phyloP scores from a whole-genome alignment of 176 grass and related monocot species.

The Oryza longistaminata region DNA sequence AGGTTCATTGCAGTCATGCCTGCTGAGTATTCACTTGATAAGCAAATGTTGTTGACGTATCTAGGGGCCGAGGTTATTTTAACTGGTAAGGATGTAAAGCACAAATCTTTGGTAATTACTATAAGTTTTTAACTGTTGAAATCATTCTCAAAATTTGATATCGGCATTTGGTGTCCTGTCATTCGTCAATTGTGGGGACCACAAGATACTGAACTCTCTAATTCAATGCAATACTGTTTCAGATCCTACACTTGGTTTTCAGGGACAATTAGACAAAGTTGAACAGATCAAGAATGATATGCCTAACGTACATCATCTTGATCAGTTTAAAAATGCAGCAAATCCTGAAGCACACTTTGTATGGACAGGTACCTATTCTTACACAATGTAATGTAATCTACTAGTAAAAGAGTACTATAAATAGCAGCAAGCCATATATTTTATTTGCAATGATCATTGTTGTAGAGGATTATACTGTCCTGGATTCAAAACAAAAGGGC shows the following conservation, averaged over 20 bases:
- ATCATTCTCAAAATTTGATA: neutral
- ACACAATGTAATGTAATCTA: neutral
- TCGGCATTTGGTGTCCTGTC: neutral
- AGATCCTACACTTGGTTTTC: conserved; percentile 67
- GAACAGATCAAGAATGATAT: conserved; percentile 59
- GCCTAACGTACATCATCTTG: conserved; percentile 49
- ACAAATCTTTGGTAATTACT: neutral
- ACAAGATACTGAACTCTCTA: neutral
- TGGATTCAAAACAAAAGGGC: neutral
- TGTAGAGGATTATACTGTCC: neutral
- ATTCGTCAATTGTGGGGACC: neutral
- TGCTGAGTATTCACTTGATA: conserved; percentile 61
- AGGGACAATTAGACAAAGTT: conserved; percentile 40
- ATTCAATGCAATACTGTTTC: neutral
- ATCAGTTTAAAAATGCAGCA: conserved; percentile 60
- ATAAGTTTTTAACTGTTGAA: neutral
- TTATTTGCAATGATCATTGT: neutral
- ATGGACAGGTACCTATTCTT: conserved; percentile 51
- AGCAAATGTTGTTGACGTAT: conserved; percentile 66
- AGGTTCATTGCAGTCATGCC: conserved; percentile 71
- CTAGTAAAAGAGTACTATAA: neutral
- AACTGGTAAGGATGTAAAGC: conserved; percentile 43
- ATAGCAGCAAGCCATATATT: neutral
- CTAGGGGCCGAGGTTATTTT: conserved; percentile 65
- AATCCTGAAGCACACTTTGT: conserved; percentile 64